A percentile compares a stretch with the other conserved stretches of the same genome.
Evolutionary conservation across 2,329 filamentous ascomycete species (phyloP).

Genomic region (Botrytis galanthina): DNA sequence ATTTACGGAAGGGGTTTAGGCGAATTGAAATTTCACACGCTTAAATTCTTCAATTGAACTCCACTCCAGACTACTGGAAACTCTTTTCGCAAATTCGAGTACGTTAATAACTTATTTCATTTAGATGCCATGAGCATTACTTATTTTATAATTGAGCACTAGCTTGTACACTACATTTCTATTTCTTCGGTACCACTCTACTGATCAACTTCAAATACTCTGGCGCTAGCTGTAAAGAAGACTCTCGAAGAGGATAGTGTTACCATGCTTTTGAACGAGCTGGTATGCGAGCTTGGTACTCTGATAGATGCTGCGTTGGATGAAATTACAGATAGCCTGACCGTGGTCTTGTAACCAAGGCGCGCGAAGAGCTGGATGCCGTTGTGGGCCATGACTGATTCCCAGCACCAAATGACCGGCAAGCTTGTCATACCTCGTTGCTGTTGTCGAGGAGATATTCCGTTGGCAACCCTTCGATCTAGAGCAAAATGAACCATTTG

Average conservation of each 20-base stretch:
- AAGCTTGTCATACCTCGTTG: too few relatives aligned
- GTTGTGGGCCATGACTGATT: too few relatives aligned
- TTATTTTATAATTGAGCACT: too few relatives aligned
- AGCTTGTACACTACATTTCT: fast-evolving
- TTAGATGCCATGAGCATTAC: fast-evolving
- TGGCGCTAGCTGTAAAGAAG: background rate
- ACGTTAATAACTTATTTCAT: fast-evolving
- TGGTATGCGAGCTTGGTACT: background rate
- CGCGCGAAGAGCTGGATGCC: too few relatives aligned
- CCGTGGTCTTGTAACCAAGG: background rate
- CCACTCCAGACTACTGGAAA: background rate
- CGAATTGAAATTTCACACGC: background rate
- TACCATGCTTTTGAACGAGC: background rate
- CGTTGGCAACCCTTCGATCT: too few relatives aligned
- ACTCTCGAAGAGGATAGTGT: background rate
- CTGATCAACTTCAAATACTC: background rate
- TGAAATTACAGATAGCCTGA: constrained; percentile 2
- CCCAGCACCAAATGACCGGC: too few relatives aligned
- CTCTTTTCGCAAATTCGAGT: background rate
- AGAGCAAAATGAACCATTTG: too few relatives aligned
- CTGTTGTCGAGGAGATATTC: too few relatives aligned
- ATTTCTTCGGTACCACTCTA: background rate
- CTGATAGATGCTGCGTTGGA: background rate
- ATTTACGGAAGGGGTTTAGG: background rate
- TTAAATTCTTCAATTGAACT: fast-evolving